Evolutionary conservation across 2,329 filamentous ascomycete genomes (phyloP).

Genomic region (Immersiporthe knoxdaviesiana): DNA sequence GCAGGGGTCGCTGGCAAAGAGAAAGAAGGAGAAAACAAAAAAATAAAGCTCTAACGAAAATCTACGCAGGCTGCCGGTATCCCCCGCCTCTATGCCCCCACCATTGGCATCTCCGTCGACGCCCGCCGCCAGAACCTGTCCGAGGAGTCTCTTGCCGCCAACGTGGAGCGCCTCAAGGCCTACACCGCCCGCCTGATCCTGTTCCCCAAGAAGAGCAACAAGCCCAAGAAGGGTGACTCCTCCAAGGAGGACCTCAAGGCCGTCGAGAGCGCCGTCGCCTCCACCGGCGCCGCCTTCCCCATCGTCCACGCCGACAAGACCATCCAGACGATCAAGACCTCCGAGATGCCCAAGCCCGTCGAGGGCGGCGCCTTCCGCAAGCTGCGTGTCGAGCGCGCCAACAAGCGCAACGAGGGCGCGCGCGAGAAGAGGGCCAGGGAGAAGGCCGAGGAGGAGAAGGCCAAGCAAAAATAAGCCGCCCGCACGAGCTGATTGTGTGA

Average conservation of each 20-base stretch:
- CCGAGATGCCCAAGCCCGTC: conserved; percentile 72
- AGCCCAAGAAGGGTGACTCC: conserved; percentile 91
- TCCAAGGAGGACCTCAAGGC: conserved; percentile 74
- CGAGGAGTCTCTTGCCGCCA: conserved; percentile 90
- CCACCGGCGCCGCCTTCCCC: conserved; percentile 66
- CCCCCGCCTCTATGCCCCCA: conserved; percentile 89
- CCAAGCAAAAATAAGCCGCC: conserved; percentile 74
- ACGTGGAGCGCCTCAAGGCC: conserved; percentile 96
- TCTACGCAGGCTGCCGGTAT: conserved; percentile 86
- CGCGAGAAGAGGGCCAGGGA: conserved; percentile 93
- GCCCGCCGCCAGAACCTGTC: conserved; percentile 95
- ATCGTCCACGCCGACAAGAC: conserved; percentile 69
- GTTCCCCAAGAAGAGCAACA: conserved; percentile 93
- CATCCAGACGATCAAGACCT: conserved; percentile 78
- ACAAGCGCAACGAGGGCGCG: conserved; percentile 78
- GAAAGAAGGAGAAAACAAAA: background rate
- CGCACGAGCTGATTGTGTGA: background rate
- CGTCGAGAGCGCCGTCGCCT: conserved; percentile 60
- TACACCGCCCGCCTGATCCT: conserved; percentile 96
- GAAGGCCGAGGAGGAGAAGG: conserved; percentile 79
- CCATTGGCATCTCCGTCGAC: conserved; percentile 97
- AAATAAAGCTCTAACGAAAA: conserved; percentile 39
- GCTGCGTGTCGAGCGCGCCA: conserved; percentile 82
- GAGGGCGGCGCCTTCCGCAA: conserved; percentile 87
- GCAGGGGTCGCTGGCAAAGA: background rate